Conservation (phyloP, 441 rosid species). For the Erodium texanum region DNA sequence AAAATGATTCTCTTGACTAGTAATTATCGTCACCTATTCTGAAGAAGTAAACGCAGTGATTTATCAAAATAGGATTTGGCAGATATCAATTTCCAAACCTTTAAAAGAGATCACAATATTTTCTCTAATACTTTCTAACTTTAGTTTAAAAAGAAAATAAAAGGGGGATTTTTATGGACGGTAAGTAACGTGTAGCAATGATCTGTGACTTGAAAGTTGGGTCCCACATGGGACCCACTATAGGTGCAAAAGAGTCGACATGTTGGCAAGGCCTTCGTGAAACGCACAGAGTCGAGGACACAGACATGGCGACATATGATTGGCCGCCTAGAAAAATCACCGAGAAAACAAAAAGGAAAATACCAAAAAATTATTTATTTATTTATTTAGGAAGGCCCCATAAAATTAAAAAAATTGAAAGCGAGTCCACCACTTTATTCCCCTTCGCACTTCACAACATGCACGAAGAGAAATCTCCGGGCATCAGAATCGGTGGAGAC, state of each 20-base stretch:
- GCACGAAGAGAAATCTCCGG: background rate
- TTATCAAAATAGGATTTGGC: too few relatives aligned
- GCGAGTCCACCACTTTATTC: background rate
- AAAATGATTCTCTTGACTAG: too few relatives aligned
- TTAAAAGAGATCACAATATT: too few relatives aligned
- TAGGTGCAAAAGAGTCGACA: background rate
- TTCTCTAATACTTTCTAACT: too few relatives aligned
- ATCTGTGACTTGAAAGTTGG: background rate
- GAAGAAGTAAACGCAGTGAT: too few relatives aligned
- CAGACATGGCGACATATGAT: background rate
- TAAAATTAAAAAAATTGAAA: background rate
- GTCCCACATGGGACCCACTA: background rate
- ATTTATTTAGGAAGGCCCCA: background rate
- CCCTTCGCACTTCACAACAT: background rate
- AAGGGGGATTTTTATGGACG: too few relatives aligned
- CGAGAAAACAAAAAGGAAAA: background rate
- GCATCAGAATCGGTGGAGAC: background rate
- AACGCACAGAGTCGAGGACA: background rate
- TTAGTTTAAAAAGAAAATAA: too few relatives aligned
- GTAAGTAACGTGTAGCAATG: too few relatives aligned
- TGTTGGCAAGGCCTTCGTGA: background rate
- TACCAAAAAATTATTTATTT: background rate
- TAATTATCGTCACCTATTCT: too few relatives aligned
- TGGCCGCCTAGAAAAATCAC: background rate
- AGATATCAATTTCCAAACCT: too few relatives aligned